A percentile compares a stretch with the other conserved stretches of the same genome.
These are phyloP conservation scores for Annona squamosa DNA, from an alignment of 164 flowering plant species.

Conservation along the genomic window DNA sequence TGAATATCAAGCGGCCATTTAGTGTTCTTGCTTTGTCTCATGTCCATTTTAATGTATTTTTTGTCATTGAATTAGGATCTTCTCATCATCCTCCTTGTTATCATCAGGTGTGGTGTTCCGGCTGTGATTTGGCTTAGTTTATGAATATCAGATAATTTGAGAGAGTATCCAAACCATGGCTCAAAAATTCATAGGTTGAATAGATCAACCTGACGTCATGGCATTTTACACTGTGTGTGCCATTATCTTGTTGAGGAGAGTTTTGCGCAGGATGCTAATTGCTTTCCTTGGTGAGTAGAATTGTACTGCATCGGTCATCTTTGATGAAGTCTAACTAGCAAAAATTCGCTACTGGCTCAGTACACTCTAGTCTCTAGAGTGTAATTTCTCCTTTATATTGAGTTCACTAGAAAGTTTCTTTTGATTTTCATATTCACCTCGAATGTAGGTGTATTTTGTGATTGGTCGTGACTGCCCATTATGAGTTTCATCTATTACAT, in stretches of 20 bases:
- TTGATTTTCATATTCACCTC: too few species aligned
- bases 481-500: too few species aligned
- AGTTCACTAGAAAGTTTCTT: too few species aligned
- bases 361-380: too few species aligned
- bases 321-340: not conserved
- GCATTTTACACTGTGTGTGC: not conserved
- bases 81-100: not conserved
- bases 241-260: not conserved
- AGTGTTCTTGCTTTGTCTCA: not conserved
- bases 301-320: not conserved
- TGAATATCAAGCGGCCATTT: not conserved
- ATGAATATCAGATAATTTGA: not conserved
- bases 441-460: too few species aligned
- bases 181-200: not conserved
- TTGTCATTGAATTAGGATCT: not conserved
- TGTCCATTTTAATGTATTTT: not conserved
- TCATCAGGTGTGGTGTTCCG: not conserved
- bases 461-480: too few species aligned
- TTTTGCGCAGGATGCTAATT: too few species aligned
- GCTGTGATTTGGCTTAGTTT: not conserved
- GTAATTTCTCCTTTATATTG: too few species aligned
- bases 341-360: too few species aligned
- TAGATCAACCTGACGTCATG: not conserved
- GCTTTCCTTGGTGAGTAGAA: too few species aligned
- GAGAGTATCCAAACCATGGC: not conserved